Evolutionary conservation across 2,329 filamentous ascomycete genomes (phyloP).

Genomic region (Fusarium sp.): DNA sequence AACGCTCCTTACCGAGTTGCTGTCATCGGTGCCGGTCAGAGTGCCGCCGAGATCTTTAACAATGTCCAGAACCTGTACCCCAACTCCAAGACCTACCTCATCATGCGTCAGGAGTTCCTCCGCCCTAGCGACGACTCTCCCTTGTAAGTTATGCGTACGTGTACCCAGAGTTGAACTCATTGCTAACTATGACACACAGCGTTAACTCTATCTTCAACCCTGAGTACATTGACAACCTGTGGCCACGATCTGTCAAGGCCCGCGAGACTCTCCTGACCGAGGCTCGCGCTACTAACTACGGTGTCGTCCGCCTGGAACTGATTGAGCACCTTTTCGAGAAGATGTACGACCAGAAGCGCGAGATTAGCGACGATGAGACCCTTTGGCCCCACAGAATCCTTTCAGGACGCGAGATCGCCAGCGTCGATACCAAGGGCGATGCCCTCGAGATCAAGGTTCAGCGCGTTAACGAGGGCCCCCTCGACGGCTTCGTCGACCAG

Average conservation of each 20-base stretch:
- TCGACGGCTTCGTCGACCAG: conserved; percentile 55
- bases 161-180: neutral
- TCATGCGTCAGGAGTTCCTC: conserved; percentile 86
- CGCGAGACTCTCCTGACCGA: conserved; percentile 71
- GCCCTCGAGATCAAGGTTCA: conserved; percentile 70
- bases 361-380: conserved; percentile 73
- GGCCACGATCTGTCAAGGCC: conserved; percentile 70
- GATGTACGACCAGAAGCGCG: conserved; percentile 86
- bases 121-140: conserved; percentile 95
- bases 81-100: conserved; percentile 78
- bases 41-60: conserved; percentile 94
- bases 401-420: conserved; percentile 72
- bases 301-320: conserved; percentile 89
- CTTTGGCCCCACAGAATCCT: conserved; percentile 87
- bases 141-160: conserved; percentile 71
- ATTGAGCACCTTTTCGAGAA: conserved; percentile 89
- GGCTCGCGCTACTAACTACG: conserved; percentile 91
- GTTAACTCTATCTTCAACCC: conserved; percentile 98
- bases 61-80: conserved; percentile 86
- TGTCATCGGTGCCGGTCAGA: conserved; percentile 90
- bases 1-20: conserved; percentile 76
- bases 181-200: conserved; percentile 59
- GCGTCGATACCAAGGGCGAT: conserved; percentile 65
- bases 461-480: conserved; percentile 54
- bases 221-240: conserved; percentile 81